Evolutionary conservation across 2,329 filamentous ascomycete genomes (phyloP), one percentile per base, ranked within the genome.

Genomic region (Pseudocercospora musae): DNA sequence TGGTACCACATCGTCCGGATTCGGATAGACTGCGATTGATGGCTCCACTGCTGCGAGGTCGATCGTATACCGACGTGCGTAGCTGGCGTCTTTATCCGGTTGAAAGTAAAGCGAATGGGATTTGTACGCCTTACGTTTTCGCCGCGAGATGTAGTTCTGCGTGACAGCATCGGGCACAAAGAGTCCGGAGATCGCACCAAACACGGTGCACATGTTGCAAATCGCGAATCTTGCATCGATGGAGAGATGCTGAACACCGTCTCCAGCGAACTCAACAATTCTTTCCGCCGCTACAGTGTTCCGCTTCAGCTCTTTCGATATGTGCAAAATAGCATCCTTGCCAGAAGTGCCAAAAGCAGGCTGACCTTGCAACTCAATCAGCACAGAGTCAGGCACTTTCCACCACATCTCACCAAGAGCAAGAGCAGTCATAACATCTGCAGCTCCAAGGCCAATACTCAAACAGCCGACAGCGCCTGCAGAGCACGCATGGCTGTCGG

Each of bases 161-260:
- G 49, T 54, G 15, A 63, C 25, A 2, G 21, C 53, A 48, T 63
- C 62, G 8, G 62, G 58, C 4, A 25, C 53, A 23, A 63, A 63
- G 11, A 64, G 23, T 10, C 58, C 58, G 18, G 58, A 58, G 37
- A 64, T 61, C 9, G 62, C 62, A 3, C 62, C 62, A 27, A 61
- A 60, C 48, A 61, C 62, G 11, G 62, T 64, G 54, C 62, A 64
- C 62, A 64, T 64, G 23, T 64, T 61, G 53, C 58, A 60, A 23
- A 64, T 64, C 10, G 62, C 58, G 25, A 64, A 64, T 4, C 62
- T 23, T 18, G 58, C 62, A 46, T 64, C 62, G 20, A 29, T 40
- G 6, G 58, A 60, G 11, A 60, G 40, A 7, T 20, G 9, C 10
- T 18, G 15, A 6, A 23, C 37, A n/a, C 62, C 58, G 13, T 42